Percentiles rank a stretch among this genome's conserved stretches.
phyloP scores from a whole-genome alignment of 1,284 basidiomycete genomes.

The Ustilago vetiveriae region DNA sequence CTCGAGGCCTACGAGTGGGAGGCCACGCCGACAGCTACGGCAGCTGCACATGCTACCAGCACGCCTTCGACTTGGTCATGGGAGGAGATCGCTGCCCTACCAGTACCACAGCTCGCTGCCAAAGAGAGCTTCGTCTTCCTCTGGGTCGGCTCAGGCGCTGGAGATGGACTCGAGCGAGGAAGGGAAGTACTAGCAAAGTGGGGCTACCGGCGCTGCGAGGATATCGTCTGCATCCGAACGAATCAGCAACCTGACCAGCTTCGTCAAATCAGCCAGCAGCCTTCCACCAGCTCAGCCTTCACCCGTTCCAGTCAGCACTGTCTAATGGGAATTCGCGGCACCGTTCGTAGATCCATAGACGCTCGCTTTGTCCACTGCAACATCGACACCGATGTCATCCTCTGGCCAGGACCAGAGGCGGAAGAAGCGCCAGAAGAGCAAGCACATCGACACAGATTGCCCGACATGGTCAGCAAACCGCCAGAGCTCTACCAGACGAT shows the following conservation, averaged over 20 bases:
- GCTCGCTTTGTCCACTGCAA: constrained; percentile 98
- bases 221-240: constrained; percentile 96
- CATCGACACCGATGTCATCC: constrained; percentile 94
- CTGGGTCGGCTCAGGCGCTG: constrained; percentile 92
- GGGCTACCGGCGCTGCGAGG: constrained; percentile 95
- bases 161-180: constrained; percentile 89
- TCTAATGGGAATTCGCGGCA: constrained; percentile 97
- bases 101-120: constrained; percentile 83
- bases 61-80: constrained; percentile 73
- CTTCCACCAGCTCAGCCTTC: constrained; percentile 45
- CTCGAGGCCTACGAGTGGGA: constrained; percentile 69
- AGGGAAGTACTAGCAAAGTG: constrained; percentile 89
- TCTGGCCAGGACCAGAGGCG: constrained; percentile 83
- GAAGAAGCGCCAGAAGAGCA: constrained; percentile 55
- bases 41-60: background rate
- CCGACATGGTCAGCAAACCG: constrained; percentile 83
- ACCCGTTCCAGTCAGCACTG: constrained; percentile 75
- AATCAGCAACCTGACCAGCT: constrained; percentile 72
- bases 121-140: constrained; percentile 87
- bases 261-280: constrained; percentile 2
- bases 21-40: constrained; percentile 16
- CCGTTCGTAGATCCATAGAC: constrained; percentile 91
- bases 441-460: background rate
- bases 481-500: constrained; percentile 94
- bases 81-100: constrained; percentile 82